phyloP scores from a whole-genome alignment of 176 grass and related monocot species.

The Tillandsia leiboldiana region DNA sequence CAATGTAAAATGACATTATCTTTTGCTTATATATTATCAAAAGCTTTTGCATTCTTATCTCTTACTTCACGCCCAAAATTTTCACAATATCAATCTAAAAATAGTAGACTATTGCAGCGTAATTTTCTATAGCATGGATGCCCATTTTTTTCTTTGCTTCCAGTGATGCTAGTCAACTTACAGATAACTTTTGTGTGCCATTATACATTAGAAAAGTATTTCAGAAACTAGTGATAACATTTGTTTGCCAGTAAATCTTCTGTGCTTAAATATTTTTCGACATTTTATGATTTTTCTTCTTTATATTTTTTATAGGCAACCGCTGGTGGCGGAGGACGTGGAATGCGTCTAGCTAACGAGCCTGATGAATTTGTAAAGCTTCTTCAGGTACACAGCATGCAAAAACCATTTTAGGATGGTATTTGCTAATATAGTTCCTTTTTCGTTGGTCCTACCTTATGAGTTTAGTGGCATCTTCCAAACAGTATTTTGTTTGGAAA shows the following conservation, averaged over 20 bases:
- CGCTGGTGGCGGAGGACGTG: conserved; percentile 48
- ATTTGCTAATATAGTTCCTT: not conserved
- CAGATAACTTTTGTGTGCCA: too few relatives aligned
- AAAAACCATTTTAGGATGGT: not conserved
- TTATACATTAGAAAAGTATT: too few relatives aligned
- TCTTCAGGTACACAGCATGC: conserved; percentile 26
- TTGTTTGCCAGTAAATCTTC: not conserved
- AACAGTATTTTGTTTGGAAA: not conserved
- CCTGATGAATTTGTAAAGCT: conserved; percentile 39
- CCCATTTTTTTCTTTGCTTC: too few relatives aligned
- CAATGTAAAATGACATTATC: too few relatives aligned
- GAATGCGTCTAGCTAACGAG: conserved; percentile 38
- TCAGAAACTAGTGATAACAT: not conserved
- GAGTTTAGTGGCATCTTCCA: not conserved
- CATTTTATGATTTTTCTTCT: not conserved
- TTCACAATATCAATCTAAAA: too few relatives aligned
- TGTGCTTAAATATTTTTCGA: not conserved
- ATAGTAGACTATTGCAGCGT: too few relatives aligned
- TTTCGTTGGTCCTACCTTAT: not conserved
- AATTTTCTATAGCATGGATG: too few relatives aligned
- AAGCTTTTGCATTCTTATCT: too few relatives aligned
- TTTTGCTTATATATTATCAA: too few relatives aligned
- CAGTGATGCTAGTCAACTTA: too few relatives aligned
- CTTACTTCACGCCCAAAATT: too few relatives aligned
- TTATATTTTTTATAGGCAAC: conserved; percentile 26